phyloP scores from a whole-genome alignment of 1,284 basidiomycete species.

The Malassezia sympodialis region DNA sequence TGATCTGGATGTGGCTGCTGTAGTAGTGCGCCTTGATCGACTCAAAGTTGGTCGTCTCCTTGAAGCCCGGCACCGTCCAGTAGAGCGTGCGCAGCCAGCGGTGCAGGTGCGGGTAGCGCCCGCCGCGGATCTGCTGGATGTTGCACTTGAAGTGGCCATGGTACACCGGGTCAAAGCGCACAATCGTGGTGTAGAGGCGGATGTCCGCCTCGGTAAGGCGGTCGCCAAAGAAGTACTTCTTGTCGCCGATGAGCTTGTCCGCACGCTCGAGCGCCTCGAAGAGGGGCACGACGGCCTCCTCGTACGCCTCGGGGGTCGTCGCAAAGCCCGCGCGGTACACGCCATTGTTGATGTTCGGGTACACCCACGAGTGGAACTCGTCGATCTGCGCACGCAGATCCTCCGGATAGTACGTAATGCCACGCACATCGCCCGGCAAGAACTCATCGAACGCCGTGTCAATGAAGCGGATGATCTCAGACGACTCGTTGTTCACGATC shows the following conservation, averaged over 20 bases:
- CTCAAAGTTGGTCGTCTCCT: constrained; percentile 72
- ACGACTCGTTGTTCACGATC: constrained; percentile 67
- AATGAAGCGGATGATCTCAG: constrained; percentile 69
- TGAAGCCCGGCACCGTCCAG: constrained; percentile 82
- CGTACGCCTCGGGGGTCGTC: constrained; percentile 68
- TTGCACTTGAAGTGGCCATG: constrained; percentile 82
- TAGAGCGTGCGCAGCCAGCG: constrained; percentile 72
- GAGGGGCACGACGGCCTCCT: constrained; percentile 57
- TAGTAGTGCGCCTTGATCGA: constrained; percentile 50
- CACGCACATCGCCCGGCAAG: constrained; percentile 25
- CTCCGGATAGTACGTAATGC: constrained; percentile 58
- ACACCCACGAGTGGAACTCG: constrained; percentile 71
- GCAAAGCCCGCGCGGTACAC: constrained; percentile 86
- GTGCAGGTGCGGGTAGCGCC: constrained; percentile 32
- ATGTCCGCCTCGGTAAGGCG: constrained; percentile 77
- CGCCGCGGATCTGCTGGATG: constrained; percentile 43
- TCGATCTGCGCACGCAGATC: constrained; percentile 65
- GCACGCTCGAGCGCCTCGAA: constrained; percentile 70
- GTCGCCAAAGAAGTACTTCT: constrained; percentile 72
- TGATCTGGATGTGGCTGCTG: constrained; percentile 40
- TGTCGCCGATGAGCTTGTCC: constrained; percentile 66
- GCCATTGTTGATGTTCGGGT: constrained; percentile 49
- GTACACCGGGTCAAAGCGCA: constrained; percentile 72
- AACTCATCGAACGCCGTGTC: constrained; percentile 54
- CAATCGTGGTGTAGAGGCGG: constrained; percentile 78